Percentiles rank a stretch among this genome's conserved stretches.
These are phyloP conservation scores for Lepidium aucheri DNA, from an alignment of 345 rosid species.

Conservation along the genomic window DNA sequence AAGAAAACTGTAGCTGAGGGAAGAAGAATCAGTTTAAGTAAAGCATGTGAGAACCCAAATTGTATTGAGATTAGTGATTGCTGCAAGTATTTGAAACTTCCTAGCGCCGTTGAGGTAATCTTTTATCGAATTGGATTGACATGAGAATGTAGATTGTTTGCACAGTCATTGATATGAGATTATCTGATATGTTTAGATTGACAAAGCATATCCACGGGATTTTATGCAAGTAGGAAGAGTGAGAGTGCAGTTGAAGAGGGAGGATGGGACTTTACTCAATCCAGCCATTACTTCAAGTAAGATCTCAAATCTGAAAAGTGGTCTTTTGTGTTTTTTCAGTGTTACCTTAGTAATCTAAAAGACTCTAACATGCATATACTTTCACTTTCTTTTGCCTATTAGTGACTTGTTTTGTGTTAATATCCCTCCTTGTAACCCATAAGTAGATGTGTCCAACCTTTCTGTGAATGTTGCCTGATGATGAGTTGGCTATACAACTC, in stretches of 20 bases:
- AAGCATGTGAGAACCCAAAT: conserved; percentile 53
- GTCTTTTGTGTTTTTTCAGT: neutral
- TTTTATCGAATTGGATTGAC: neutral
- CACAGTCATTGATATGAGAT: neutral
- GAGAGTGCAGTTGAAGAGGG: conserved; percentile 67
- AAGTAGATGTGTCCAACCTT: neutral
- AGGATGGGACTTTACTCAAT: conserved; percentile 72
- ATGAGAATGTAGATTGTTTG: neutral
- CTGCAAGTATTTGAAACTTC: conserved; percentile 66
- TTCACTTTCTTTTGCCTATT: neutral
- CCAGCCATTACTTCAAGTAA: conserved; percentile 79
- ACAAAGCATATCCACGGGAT: conserved; percentile 91
- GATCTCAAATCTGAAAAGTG: conserved; percentile 1
- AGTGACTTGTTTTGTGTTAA: neutral
- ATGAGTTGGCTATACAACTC: neutral
- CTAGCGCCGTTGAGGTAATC: conserved; percentile 63
- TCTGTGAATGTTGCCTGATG: neutral
- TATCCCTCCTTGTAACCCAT: neutral
- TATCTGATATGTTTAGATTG: conserved; percentile 32
- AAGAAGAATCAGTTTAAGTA: conserved; percentile 46
- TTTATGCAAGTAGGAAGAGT: conserved; percentile 95
- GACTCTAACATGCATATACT: too few relatives aligned
- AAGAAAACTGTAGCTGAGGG: conserved; percentile 93
- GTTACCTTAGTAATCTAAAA: neutral
- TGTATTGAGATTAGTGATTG: conserved; percentile 80